A percentile compares a stretch with the other conserved stretches of the same genome.
Conservation (phyloP, 2,329 filamentous ascomycete genomes). For the Aspergillus calidoustus region DNA sequence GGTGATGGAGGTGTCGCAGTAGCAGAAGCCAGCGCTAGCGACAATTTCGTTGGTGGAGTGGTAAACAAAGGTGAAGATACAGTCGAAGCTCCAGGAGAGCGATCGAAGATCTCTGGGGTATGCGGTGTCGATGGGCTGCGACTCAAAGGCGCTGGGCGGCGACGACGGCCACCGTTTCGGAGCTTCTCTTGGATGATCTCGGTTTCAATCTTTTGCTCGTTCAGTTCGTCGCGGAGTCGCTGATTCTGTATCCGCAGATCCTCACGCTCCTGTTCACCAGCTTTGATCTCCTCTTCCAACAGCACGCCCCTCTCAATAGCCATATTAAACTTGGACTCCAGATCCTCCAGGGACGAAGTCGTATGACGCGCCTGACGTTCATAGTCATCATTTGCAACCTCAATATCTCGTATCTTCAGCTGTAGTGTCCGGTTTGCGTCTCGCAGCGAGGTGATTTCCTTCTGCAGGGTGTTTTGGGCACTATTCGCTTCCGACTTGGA, state of each 20-base stretch:
- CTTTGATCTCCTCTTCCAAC: slow-evolving; percentile 92
- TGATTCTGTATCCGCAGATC: slow-evolving; percentile 86
- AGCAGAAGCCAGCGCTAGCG: slow-evolving; percentile 64
- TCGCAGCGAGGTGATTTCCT: slow-evolving; percentile 90
- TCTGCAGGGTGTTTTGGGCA: slow-evolving; percentile 85
- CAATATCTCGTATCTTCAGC: slow-evolving; percentile 86
- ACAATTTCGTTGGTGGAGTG: slow-evolving; percentile 78
- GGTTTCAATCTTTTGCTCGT: slow-evolving; percentile 90
- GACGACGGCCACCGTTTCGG: slow-evolving; percentile 64
- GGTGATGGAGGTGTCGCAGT: slow-evolving; percentile 88
- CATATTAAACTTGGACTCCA: slow-evolving; percentile 96
- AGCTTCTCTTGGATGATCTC: slow-evolving; percentile 95
- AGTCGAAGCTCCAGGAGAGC: slow-evolving; percentile 78
- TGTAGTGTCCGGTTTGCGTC: slow-evolving; percentile 82
- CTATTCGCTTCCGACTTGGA: slow-evolving; percentile 84
- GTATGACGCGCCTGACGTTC: slow-evolving; percentile 96
- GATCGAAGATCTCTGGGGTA: slow-evolving; percentile 71
- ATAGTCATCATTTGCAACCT: slow-evolving; percentile 98
- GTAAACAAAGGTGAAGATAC: slow-evolving; percentile 87
- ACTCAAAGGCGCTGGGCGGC: slow-evolving; percentile 56
- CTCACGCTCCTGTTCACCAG: slow-evolving; percentile 90
- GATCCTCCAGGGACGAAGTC: slow-evolving; percentile 90
- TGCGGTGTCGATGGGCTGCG: slow-evolving; percentile 58
- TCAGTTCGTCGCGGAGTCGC: slow-evolving; percentile 84
- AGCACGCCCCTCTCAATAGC: slow-evolving; percentile 90